Evolutionary conservation across 163 green algal genomes (phyloP).

Genomic region (Picocystis sp.): DNA sequence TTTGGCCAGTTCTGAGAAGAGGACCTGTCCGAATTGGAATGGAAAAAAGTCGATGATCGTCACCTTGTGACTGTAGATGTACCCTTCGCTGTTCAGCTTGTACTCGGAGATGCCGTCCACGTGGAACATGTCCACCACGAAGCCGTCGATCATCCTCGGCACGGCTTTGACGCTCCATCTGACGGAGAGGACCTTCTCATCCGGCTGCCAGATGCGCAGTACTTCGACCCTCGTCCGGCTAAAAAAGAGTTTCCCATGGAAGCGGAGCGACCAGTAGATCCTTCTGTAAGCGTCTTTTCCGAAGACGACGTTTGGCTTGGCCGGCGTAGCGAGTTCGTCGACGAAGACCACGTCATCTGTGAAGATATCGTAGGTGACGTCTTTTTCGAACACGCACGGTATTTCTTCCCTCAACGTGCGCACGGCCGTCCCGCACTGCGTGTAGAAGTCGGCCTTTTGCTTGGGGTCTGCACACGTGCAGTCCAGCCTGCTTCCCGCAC

Average conservation of each 20-base stretch:
- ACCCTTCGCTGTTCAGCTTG: conserved; percentile 15
- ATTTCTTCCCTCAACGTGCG: no score
- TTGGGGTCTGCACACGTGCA: no score
- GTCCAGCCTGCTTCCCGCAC: no score
- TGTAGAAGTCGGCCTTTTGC: no score
- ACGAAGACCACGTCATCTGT: conserved; percentile 15
- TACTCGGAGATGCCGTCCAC: conserved; percentile 21
- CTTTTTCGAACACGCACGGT: no score
- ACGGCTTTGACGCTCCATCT: conserved; percentile 12
- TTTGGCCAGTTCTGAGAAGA: no score
- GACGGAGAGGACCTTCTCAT: conserved; percentile 11
- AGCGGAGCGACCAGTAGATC: conserved; percentile 8
- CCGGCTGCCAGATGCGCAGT: conserved; percentile 14
- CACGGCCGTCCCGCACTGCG: no score
- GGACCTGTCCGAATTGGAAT: no score
- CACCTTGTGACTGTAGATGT: conserved; percentile 19
- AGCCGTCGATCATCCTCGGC: conserved; percentile 7
- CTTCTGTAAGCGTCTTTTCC: conserved; percentile 13
- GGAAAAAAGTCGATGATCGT: conserved; percentile 8
- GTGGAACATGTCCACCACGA: conserved; percentile 2
- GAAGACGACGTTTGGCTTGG: conserved; percentile 6
- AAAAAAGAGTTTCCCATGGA: conserved; percentile 11
- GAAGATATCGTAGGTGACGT: conserved; percentile 8
- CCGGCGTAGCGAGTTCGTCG: conserved; percentile 5
- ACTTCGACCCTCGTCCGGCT: conserved; percentile 7